A percentile compares a stretch with the other conserved stretches of the same genome.
Conservation (phyloP, 331 rosid species). For the Pyrus hybrid region DNA sequence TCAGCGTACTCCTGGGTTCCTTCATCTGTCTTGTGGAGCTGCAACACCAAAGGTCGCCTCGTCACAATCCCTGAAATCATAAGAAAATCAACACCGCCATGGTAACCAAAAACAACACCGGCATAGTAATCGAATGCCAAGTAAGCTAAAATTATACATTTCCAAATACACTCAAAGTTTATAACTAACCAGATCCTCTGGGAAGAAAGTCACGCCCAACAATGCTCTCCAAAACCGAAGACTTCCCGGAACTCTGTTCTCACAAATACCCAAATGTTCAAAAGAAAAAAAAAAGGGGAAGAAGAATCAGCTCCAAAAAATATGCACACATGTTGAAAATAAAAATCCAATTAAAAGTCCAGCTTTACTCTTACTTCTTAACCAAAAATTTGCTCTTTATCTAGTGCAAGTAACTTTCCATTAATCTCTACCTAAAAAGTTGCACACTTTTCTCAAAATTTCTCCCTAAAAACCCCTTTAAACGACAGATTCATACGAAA, state of each 20-base stretch:
- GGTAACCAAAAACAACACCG: no score
- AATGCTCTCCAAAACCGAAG: constrained; percentile 85
- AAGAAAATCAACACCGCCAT: neutral
- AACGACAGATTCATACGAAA: neutral
- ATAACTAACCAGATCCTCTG: constrained; percentile 77
- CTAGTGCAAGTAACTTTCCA: neutral
- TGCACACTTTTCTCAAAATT: neutral
- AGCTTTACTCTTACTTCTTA: neutral
- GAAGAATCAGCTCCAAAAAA: neutral
- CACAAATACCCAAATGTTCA: neutral
- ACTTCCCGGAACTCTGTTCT: constrained; percentile 86
- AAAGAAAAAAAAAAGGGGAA: neutral
- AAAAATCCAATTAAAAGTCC: neutral
- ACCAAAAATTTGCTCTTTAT: neutral
- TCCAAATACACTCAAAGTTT: neutral
- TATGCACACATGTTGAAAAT: neutral
- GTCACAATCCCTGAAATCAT: constrained; percentile 73
- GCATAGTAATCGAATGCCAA: neutral
- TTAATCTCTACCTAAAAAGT: neutral
- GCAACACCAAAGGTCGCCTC: constrained; percentile 87
- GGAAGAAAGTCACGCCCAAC: constrained; percentile 96
- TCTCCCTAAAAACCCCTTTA: neutral
- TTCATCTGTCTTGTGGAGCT: constrained; percentile 72
- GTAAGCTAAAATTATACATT: neutral
- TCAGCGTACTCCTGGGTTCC: constrained; percentile 73